Evolutionary conservation across 257 asterid species (phyloP), one percentile per base, ranked within the genome.

Genomic region (Cruciata laevipes): DNA sequence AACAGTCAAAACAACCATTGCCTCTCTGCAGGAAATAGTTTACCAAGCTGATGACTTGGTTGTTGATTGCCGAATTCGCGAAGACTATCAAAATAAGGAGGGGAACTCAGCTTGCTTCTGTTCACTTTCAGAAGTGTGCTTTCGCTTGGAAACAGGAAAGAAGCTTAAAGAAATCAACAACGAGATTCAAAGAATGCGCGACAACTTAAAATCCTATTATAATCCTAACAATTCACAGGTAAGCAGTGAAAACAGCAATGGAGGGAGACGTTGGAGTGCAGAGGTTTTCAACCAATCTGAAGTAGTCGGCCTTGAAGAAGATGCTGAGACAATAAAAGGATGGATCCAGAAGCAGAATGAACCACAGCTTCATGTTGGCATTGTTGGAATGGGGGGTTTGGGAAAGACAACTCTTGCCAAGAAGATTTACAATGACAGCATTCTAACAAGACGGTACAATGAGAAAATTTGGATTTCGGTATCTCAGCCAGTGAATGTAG

Each of bases 321-420:
- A 74, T 21, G 49, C 55, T 14, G 21, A 12, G 13, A 66, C 3
- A 47, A 70, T 78, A 37, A 66, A 31, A 70, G 65, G 31, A 7
- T 74, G 79, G 76, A 78, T 78, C 59, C 63, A 66, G 18, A 32
- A 18, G 38, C 71, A 63, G 21, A 49, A 40, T 18, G 76, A 66
- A 4, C 21, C 76, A 21, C n/a, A 56, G 27, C 69, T 68, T 52
- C 66, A n/a, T 18, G 17, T 78, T 66, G 79, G 71, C 37, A 70
- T 78, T 44, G 75, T 74, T 33, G 81, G 82, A 18, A 40, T 78
- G 74, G 66, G 71, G 18, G 81, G 81, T n/a, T 61, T 77, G 62
- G 81, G 78, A 7, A 73, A 73, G 62, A 77, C 81, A 23, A 77
- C 81, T 37, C 76, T 77, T 40, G 75, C 76, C 6, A 68, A 77